Evolutionary conservation across 345 rosid genomes (phyloP).

Genomic region (Arabidopsis arenosa): DNA sequence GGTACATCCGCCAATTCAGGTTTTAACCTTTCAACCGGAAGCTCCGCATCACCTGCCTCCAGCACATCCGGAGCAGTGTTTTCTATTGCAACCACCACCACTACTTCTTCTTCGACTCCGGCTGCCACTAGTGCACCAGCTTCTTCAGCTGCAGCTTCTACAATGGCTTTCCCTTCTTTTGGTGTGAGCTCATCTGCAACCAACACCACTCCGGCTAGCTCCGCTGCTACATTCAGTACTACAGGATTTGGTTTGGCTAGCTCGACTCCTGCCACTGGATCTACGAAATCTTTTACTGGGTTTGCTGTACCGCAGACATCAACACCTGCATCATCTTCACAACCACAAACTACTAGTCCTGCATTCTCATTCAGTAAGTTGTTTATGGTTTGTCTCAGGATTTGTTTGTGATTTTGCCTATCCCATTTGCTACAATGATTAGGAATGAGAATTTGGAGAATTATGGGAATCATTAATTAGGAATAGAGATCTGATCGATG

Average conservation of each 20-base stretch:
- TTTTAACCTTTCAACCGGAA: constrained; percentile 50
- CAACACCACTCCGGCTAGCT: constrained; percentile 43
- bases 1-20: constrained; percentile 51
- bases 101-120: constrained; percentile 52
- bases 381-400: constrained; percentile 18
- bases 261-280: constrained; percentile 54
- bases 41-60: constrained; percentile 45
- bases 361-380: constrained; percentile 66
- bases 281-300: constrained; percentile 63
- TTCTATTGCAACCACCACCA: constrained; percentile 67
- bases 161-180: constrained; percentile 56
- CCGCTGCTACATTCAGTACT: constrained; percentile 42
- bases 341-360: constrained; percentile 51
- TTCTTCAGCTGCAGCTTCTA: constrained; percentile 54
- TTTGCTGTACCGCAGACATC: constrained; percentile 64
- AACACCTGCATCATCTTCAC: constrained; percentile 56
- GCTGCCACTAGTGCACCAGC: constrained; percentile 48
- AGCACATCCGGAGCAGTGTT: constrained; percentile 48
- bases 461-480: constrained; percentile 17
- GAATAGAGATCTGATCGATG: constrained; percentile 9
- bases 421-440: background rate
- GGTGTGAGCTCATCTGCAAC: constrained; percentile 44
- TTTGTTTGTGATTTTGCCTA: constrained; percentile 12
- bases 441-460: constrained; percentile 12
- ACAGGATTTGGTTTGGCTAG: constrained; percentile 61